phyloP scores from a whole-genome alignment of 331 rosid species.

The Malus hybrid region DNA sequence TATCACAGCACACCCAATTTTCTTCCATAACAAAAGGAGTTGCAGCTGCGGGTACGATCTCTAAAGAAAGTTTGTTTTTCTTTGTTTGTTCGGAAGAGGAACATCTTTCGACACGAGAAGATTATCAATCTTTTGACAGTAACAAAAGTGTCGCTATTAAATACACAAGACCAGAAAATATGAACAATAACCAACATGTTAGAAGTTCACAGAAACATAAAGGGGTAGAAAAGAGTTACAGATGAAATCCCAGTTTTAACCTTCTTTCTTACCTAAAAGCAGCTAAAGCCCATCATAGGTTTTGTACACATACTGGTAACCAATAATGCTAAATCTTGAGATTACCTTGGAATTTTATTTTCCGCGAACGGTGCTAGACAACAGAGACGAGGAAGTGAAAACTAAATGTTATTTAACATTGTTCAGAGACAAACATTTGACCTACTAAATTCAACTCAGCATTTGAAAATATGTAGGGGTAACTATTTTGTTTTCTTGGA shows the following conservation, averaged over 20 bases:
- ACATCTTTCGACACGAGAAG: constrained; percentile 20
- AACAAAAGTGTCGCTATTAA: neutral
- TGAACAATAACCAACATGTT: neutral
- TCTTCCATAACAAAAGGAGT: constrained; percentile 31
- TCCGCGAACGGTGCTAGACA: neutral
- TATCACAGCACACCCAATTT: constrained; percentile 73
- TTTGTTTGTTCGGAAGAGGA: constrained; percentile 10
- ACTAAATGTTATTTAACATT: neutral
- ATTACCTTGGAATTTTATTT: neutral
- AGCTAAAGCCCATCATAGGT: neutral
- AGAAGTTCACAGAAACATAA: neutral
- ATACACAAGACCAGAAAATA: neutral
- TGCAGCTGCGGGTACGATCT: constrained; percentile 17
- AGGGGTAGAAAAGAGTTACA: neutral
- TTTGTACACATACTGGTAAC: neutral
- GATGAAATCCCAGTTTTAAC: neutral
- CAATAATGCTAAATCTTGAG: neutral
- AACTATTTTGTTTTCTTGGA: neutral
- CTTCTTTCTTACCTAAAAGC: neutral
- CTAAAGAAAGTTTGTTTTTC: constrained; percentile 25
- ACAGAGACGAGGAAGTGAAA: neutral
- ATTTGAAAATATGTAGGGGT: neutral
- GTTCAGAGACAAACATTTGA: neutral
- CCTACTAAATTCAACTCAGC: neutral
- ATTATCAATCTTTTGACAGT: constrained; percentile 22